Evolutionary conservation across 2,329 filamentous ascomycete species (phyloP).

Genomic region (Arthrobotrys pseudoclavata): DNA sequence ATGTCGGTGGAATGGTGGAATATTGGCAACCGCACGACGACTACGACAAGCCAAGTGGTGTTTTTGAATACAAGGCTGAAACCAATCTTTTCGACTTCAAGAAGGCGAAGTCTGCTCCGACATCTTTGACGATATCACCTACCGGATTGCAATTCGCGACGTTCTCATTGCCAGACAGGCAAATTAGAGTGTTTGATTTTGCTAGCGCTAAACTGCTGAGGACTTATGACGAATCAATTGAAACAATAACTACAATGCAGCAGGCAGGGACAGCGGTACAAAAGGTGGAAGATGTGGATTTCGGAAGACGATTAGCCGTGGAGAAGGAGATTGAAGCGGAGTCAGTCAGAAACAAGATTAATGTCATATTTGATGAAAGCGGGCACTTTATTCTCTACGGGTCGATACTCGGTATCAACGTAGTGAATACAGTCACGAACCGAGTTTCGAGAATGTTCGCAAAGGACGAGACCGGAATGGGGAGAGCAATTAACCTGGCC

Average conservation of each 20-base stretch:
- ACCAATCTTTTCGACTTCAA: constrained; percentile 98
- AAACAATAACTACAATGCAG: constrained; percentile 92
- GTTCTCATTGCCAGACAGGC: constrained; percentile 92
- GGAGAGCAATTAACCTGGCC: constrained; percentile 81
- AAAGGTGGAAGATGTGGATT: constrained; percentile 89
- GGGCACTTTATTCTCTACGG: constrained; percentile 96
- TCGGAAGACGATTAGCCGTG: constrained; percentile 85
- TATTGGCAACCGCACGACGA: constrained; percentile 88
- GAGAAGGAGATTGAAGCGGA: constrained; percentile 87
- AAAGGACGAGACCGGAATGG: constrained; percentile 82
- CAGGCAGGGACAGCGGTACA: constrained; percentile 87
- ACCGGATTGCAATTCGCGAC: constrained; percentile 87
- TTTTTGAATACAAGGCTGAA: constrained; percentile 92
- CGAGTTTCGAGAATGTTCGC: constrained; percentile 90
- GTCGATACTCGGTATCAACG: constrained; percentile 90
- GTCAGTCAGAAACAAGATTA: constrained; percentile 74
- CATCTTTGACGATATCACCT: constrained; percentile 86
- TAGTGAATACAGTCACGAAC: constrained; percentile 96
- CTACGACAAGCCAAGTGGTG: constrained; percentile 90
- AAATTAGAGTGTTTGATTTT: constrained; percentile 94
- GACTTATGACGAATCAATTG: constrained; percentile 93
- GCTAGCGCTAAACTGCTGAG: constrained; percentile 86
- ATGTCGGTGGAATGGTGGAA: constrained; percentile 92
- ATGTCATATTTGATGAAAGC: constrained; percentile 95
- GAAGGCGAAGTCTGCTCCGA: constrained; percentile 87